Conservation (phyloP, 1,139 yeast genomes). For the Blastobotrys indianensis region DNA sequence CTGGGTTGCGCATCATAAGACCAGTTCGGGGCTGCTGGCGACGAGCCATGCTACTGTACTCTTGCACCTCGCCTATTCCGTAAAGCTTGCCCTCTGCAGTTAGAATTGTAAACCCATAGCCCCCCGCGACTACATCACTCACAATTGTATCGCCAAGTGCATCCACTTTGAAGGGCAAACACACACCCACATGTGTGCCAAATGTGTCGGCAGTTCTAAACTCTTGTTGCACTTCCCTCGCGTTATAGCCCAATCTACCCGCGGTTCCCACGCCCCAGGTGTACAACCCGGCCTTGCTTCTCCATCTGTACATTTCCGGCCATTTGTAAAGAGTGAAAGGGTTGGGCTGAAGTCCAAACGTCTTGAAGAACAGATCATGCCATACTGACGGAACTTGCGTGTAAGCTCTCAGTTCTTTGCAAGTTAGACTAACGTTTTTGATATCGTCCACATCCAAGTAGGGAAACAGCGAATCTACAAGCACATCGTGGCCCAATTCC, state of each 20-base stretch:
- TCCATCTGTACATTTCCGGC: slow-evolving; percentile 44
- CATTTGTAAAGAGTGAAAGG: slow-evolving; percentile 36
- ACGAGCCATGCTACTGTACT: neutral
- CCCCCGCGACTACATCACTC: slow-evolving; percentile 58
- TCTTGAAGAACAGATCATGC: slow-evolving; percentile 27
- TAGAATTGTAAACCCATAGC: slow-evolving; percentile 59
- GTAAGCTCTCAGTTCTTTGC: slow-evolving; percentile 17
- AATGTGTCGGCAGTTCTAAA: neutral
- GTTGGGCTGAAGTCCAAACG: slow-evolving; percentile 26
- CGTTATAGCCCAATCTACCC: slow-evolving; percentile 54
- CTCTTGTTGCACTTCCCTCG: slow-evolving; percentile 15
- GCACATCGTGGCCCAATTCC: slow-evolving; percentile 26
- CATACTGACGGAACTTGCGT: slow-evolving; percentile 27
- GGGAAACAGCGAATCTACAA: slow-evolving; percentile 28
- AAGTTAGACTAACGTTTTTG: slow-evolving; percentile 20
- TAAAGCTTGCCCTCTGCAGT: slow-evolving; percentile 23
- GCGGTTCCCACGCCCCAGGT: slow-evolving; percentile 59
- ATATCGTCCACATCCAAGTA: slow-evolving; percentile 23
- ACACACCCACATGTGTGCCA: slow-evolving; percentile 10
- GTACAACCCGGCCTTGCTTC: slow-evolving; percentile 43
- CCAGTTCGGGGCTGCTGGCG: neutral
- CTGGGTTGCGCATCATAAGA: neutral
- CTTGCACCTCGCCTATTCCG: slow-evolving; percentile 24
- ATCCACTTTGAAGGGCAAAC: slow-evolving; percentile 24
- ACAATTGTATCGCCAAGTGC: slow-evolving; percentile 38